phyloP scores from a whole-genome alignment of 2,329 filamentous ascomycete genomes.

The Pseudocercospora fuligena region DNA sequence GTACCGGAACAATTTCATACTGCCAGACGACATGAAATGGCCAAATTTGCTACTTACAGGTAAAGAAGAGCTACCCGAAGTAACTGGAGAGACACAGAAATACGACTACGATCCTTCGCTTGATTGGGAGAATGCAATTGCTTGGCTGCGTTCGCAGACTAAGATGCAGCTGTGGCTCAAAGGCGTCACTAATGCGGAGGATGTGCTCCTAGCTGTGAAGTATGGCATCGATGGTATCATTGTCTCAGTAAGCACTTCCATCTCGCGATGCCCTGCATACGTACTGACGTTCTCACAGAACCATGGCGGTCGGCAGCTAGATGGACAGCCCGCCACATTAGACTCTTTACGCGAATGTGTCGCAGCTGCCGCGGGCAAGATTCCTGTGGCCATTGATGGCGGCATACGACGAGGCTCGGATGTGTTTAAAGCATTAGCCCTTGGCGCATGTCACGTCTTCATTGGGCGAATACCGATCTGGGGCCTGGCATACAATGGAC shows the following conservation, averaged over 20 bases:
- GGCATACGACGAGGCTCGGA: constrained; percentile 61
- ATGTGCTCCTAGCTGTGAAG: constrained; percentile 50
- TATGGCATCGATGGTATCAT: constrained; percentile 48
- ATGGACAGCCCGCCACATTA: constrained; percentile 59
- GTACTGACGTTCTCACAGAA: constrained; percentile 41
- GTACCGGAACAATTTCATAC: constrained; percentile 57
- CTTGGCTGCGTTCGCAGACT: constrained; percentile 54
- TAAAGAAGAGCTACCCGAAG: constrained; percentile 20
- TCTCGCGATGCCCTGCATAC: too few species aligned
- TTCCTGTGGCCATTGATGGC: constrained; percentile 66
- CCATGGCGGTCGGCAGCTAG: constrained; percentile 62
- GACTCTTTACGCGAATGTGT: constrained; percentile 51
- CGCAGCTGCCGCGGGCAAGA: constrained; percentile 46
- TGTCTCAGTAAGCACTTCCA: constrained; percentile 42
- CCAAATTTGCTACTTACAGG: constrained; percentile 32
- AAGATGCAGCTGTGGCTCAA: constrained; percentile 55
- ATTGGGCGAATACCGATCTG: constrained; percentile 54
- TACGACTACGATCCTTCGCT: constrained; percentile 38
- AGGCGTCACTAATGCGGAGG: constrained; percentile 46
- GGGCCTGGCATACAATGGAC: constrained; percentile 45
- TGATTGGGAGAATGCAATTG: constrained; percentile 54
- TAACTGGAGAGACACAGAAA: too few species aligned
- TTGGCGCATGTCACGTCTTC: constrained; percentile 57
- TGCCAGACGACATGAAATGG: constrained; percentile 29
- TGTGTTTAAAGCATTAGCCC: constrained; percentile 60